These are phyloP conservation scores for Coemansia reversa DNA, from an alignment of 192 early-diverging fungal genomes.

Conservation along the genomic window DNA sequence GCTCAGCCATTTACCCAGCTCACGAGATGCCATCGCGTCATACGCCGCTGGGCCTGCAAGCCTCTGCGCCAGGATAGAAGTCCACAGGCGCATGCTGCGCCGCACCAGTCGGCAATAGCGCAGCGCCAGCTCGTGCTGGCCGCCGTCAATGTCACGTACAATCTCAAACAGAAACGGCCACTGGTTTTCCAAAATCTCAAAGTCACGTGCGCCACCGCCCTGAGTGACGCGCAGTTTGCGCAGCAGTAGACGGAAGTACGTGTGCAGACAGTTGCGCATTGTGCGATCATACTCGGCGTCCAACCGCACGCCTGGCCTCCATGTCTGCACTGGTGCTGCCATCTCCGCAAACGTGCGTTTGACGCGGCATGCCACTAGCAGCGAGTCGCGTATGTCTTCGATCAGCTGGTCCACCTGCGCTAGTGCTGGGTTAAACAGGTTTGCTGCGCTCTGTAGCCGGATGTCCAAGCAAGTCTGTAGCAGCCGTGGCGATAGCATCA, in stretches of 20 bases:
- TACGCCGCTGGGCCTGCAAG: constrained; percentile 41
- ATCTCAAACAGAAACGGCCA: constrained; percentile 77
- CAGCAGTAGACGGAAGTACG: constrained; percentile 75
- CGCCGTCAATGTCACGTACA: constrained; percentile 69
- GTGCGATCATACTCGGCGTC: constrained; percentile 70
- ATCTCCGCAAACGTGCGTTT: constrained; percentile 70
- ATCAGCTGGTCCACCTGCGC: constrained; percentile 72
- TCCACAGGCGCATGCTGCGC: constrained; percentile 39
- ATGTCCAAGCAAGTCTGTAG: constrained; percentile 80
- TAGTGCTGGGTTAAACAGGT: constrained; percentile 36
- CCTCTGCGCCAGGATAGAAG: constrained; percentile 23
- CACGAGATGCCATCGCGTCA: constrained; percentile 37
- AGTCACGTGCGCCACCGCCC: constrained; percentile 64
- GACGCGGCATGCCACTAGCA: constrained; percentile 69
- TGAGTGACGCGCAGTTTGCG: constrained; percentile 66
- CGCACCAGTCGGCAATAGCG: constrained; percentile 67
- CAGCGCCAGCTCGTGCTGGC: constrained; percentile 69
- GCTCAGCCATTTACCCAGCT: constrained; percentile 46
- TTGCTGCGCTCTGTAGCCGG: constrained; percentile 63
- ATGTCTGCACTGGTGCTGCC: constrained; percentile 59
- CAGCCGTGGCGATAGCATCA: constrained; percentile 76
- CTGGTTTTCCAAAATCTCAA: constrained; percentile 78
- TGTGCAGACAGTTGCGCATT: constrained; percentile 68
- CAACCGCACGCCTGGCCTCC: constrained; percentile 66
- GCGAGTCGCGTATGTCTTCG: constrained; percentile 73